Conservation (phyloP, 768 basidiomycete genomes). For the Scleroderma citrinum region DNA sequence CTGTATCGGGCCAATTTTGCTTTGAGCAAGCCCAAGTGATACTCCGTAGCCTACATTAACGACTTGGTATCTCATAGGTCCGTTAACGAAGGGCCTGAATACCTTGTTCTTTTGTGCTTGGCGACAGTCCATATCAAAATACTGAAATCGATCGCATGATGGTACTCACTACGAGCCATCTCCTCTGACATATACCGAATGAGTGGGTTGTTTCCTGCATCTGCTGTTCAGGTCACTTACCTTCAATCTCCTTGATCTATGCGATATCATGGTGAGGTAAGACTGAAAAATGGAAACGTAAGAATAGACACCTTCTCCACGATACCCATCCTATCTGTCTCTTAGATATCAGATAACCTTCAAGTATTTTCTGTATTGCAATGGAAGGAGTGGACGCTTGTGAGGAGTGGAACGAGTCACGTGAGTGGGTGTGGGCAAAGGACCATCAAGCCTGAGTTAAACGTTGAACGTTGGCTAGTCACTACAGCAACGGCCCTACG, state of each 20-base stretch:
- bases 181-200: conserved; percentile 55
- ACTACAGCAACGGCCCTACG: conserved; percentile 4
- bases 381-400: neutral
- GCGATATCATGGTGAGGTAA: conserved; percentile 1
- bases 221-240: conserved; percentile 38
- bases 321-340: conserved; percentile 67
- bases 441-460: neutral
- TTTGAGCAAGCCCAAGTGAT: conserved; percentile 89
- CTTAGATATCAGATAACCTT: neutral
- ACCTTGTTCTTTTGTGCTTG: conserved; percentile 96
- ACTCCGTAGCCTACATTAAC: conserved; percentile 73
- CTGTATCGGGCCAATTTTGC: conserved; percentile 94
- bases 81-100: conserved; percentile 2
- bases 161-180: conserved; percentile 86
- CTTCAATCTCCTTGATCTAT: conserved; percentile 94
- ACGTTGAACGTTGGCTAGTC: no score
- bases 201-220: neutral
- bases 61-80: conserved; percentile 6
- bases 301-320: conserved; percentile 74
- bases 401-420: neutral
- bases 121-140: neutral
- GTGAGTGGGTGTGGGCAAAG: neutral
- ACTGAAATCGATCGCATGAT: neutral
- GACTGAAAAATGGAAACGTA: neutral
- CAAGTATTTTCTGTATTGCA: no score